A percentile compares a stretch with the other conserved stretches of the same genome.
These are phyloP conservation scores for Nothomitra cinnamomea DNA, from an alignment of 2,329 filamentous ascomycete genomes.

Conservation along the genomic window DNA sequence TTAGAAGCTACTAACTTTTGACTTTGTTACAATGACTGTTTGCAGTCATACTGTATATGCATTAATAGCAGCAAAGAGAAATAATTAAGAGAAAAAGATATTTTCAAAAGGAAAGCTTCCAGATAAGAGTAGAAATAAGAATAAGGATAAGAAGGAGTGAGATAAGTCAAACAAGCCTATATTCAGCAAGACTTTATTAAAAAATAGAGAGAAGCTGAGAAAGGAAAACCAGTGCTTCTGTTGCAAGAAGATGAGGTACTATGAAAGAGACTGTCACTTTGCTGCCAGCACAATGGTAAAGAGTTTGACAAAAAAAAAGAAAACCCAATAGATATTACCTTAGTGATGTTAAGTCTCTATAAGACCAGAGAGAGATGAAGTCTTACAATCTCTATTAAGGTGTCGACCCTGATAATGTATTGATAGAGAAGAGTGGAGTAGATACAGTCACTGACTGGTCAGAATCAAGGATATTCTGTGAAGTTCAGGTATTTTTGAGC, in stretches of 20 bases:
- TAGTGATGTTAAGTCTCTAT: background rate
- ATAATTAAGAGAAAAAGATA: background rate
- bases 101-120: no score
- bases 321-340: background rate
- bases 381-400: background rate
- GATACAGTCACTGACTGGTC: slow-evolving; percentile 11
- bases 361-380: background rate
- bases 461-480: slow-evolving; percentile 6
- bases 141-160: no score
- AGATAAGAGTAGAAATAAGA: no score
- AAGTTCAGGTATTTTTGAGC: slow-evolving; percentile 16
- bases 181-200: no score
- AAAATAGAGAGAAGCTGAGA: no score
- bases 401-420: background rate
- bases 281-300: background rate
- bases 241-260: background rate
- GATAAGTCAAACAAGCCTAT: no score
- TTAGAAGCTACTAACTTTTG: background rate
- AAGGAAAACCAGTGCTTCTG: background rate
- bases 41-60: background rate
- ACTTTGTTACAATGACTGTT: background rate
- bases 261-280: background rate
- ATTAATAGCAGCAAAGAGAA: background rate
- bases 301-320: background rate
- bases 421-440: slow-evolving; percentile 10